Percentiles rank a stretch among this genome's conserved stretches.
Evolutionary conservation across 352 stramenopile species (phyloP).

Genomic region (Paralagenidium karlingii): DNA sequence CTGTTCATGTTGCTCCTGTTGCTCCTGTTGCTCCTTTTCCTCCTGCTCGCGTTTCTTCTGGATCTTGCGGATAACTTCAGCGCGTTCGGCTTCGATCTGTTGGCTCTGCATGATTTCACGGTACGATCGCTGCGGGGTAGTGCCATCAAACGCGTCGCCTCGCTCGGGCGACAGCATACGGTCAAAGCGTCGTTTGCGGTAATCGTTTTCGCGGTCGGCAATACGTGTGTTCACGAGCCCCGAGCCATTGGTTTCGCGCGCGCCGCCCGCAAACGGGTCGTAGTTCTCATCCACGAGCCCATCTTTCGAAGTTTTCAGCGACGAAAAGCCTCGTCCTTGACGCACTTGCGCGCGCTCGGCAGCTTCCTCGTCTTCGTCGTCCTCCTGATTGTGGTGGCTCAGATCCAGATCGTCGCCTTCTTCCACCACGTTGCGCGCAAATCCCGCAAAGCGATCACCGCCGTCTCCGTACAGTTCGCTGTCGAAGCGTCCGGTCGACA

Average conservation of each 20-base stretch:
- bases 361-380: slow-evolving; percentile 14
- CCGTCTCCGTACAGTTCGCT: slow-evolving; percentile 50
- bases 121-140: slow-evolving; percentile 72
- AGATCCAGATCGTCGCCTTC: too few relatives aligned
- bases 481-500: slow-evolving; percentile 59
- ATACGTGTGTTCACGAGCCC: slow-evolving; percentile 92
- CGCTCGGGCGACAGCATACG: slow-evolving; percentile 81
- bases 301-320: slow-evolving; percentile 6
- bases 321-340: slow-evolving; percentile 6
- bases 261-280: slow-evolving; percentile 76
- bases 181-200: slow-evolving; percentile 83
- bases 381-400: not conserved
- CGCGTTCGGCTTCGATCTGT: slow-evolving; percentile 74
- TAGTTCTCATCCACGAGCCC: slow-evolving; percentile 73
- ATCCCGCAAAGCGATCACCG: slow-evolving; percentile 40
- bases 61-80: slow-evolving; percentile 81
- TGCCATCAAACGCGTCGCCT: slow-evolving; percentile 81
- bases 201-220: slow-evolving; percentile 87
- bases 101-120: slow-evolving; percentile 88
- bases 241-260: slow-evolving; percentile 73
- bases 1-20: slow-evolving; percentile 16
- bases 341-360: slow-evolving; percentile 18
- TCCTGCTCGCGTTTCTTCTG: slow-evolving; percentile 69
- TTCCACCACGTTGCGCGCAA: slow-evolving; percentile 38
- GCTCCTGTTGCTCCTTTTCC: slow-evolving; percentile 14